Conservation (phyloP, 2,329 filamentous ascomycete species). For the Pseudogymnoascus sp. region DNA sequence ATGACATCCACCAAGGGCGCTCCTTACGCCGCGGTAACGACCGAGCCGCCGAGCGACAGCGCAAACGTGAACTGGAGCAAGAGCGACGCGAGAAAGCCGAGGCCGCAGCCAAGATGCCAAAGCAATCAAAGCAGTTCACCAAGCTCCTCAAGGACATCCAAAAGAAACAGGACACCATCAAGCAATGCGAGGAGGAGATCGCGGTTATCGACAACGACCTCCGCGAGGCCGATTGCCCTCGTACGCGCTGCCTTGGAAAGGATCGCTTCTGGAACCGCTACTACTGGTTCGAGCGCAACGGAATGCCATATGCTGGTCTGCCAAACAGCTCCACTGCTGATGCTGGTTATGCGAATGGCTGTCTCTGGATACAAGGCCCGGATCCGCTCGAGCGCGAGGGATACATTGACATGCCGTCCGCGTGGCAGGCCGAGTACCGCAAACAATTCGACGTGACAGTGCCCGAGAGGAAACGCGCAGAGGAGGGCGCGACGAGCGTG, state of each 20-base stretch:
- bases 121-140: constrained; percentile 81
- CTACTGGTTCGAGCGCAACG: constrained; percentile 98
- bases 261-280: constrained; percentile 98
- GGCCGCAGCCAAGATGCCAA: constrained; percentile 51
- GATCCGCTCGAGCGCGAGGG: constrained; percentile 80
- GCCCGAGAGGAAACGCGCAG: constrained; percentile 71
- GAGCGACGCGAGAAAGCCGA: constrained; percentile 56
- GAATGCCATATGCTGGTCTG: constrained; percentile 88
- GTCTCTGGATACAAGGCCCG: constrained; percentile 93
- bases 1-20: constrained; percentile 50
- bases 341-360: constrained; percentile 86
- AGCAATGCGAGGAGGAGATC: constrained; percentile 78
- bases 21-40: constrained; percentile 56
- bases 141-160: constrained; percentile 84
- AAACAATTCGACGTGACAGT: constrained; percentile 74
- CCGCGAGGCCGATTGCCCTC: constrained; percentile 85
- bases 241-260: constrained; percentile 81
- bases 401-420: constrained; percentile 69
- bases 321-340: constrained; percentile 80
- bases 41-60: constrained; percentile 62
- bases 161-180: constrained; percentile 73
- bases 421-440: constrained; percentile 67
- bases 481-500: constrained; percentile 78
- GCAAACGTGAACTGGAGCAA: constrained; percentile 67
- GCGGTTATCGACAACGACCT: constrained; percentile 81